These are phyloP conservation scores for Elsinoe australis DNA, from an alignment of 2,329 filamentous ascomycete genomes.

Conservation along the genomic window DNA sequence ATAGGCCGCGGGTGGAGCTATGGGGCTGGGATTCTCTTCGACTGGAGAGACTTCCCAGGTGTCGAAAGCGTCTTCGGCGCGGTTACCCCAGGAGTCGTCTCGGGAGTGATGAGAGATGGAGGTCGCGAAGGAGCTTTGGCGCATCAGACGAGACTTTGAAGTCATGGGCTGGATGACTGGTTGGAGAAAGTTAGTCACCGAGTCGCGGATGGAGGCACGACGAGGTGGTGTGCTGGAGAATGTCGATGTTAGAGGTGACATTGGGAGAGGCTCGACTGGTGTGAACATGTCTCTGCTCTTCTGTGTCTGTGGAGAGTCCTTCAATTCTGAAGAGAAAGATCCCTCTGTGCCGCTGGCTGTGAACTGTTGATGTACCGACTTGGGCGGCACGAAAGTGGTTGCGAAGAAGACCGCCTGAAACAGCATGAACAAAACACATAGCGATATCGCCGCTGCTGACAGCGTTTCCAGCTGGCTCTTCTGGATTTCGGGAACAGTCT, in stretches of 20 bases:
- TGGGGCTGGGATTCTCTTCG: constrained; percentile 41
- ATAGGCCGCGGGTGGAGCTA: constrained; percentile 33
- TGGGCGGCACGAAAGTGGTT: constrained; percentile 22
- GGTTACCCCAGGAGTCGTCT: constrained; percentile 26
- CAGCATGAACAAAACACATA: constrained; percentile 24
- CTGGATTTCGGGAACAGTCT: constrained; percentile 10
- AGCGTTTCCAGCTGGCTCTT: constrained; percentile 9
- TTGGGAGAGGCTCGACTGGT: constrained; percentile 24
- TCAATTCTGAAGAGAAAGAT: constrained; percentile 12
- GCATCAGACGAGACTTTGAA: constrained; percentile 50
- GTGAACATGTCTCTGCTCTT: constrained; percentile 19
- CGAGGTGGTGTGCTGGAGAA: constrained; percentile 19
- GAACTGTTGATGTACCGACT: constrained; percentile 2
- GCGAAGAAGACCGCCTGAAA: constrained; percentile 24
- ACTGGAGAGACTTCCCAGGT: constrained; percentile 52
- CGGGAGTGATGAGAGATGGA: constrained; percentile 30
- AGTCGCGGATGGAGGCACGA: constrained; percentile 6
- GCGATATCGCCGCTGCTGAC: constrained; percentile 25
- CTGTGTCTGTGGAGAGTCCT: constrained; percentile 14
- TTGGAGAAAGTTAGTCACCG: constrained; percentile 2
- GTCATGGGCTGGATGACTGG: constrained; percentile 38
- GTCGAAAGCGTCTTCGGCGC: constrained; percentile 56
- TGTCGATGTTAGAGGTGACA: constrained; percentile 23
- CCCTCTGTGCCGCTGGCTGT: background rate
- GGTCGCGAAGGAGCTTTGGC: constrained; percentile 43